Percentiles rank a stretch among this genome's conserved stretches.
Evolutionary conservation across 2,329 filamentous ascomycete genomes (phyloP).

Genomic region (Aureobasidium leucospermi): DNA sequence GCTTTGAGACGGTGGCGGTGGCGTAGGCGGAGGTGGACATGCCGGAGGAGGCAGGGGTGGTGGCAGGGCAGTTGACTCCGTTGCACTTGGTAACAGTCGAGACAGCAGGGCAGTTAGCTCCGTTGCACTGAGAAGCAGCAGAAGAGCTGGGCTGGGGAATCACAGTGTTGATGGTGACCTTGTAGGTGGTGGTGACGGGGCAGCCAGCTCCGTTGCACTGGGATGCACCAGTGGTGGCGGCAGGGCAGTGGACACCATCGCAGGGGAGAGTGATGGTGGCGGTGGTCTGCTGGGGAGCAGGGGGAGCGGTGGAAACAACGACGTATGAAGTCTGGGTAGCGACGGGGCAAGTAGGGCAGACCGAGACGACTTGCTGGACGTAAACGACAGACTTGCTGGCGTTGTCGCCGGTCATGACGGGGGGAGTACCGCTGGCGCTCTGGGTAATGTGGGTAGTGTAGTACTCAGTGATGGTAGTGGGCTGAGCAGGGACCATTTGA

Average conservation of each 20-base stretch:
- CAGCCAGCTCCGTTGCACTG: not conserved
- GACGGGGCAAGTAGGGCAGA: not conserved
- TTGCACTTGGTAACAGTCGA: not conserved
- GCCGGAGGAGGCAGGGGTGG: not conserved
- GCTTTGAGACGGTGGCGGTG: not conserved
- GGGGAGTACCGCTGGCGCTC: not conserved
- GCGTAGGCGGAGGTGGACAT: not conserved
- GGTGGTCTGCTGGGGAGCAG: conserved; percentile 1
- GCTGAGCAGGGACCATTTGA: not conserved
- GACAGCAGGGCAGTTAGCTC: not conserved
- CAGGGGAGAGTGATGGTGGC: conserved; percentile 21
- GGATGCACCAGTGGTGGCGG: not conserved
- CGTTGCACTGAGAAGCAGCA: not conserved
- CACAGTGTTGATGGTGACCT: not conserved
- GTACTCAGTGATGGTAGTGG: not conserved
- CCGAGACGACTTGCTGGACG: not conserved
- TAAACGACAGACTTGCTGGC: conserved; percentile 2
- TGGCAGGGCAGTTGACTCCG: not conserved
- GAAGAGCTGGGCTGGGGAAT: not conserved
- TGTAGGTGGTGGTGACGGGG: not conserved
- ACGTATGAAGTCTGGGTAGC: not conserved
- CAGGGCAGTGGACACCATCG: not conserved
- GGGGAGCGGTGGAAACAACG: conserved; percentile 15
- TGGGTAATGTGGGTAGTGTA: not conserved
- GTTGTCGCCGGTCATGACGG: not conserved